Evolutionary conservation across 1,284 basidiomycete species (phyloP), one percentile per base, ranked within the genome.

Genomic region (Ustilago xerochloae): DNA sequence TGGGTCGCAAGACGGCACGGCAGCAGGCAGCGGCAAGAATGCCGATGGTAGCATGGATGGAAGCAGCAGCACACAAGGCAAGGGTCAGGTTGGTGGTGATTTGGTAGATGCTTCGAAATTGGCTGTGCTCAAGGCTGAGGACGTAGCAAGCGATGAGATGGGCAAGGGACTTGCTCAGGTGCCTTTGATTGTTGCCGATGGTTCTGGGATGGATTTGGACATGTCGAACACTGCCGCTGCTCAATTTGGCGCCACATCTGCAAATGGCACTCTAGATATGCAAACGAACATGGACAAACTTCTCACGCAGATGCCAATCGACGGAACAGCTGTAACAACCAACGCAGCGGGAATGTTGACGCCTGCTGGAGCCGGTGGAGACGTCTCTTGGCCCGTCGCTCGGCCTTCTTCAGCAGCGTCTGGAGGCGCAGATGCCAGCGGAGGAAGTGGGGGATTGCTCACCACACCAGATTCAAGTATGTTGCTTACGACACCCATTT

Each of bases 221-320:
- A 49, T 69, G 22, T 48, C 65, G 6, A 30, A 61, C n/a, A 48
- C 66, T 15, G 33, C 53, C 41, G 48, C 50, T 20, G n/a, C n/a
- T n/a, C n/a, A n/a, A n/a, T n/a, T n/a, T n/a, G n/a, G n/a, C n/a
- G n/a, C n/a, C n/a, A n/a, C n/a, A n/a, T n/a, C n/a, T n/a, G 32
- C 51, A 7, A 29, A 54, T 24, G 30, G 48, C 26, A 28, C 36
- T 24, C 32, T 68, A 1, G 66, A 69, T 16, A 20, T 53, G 10
- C 56, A 55, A 33, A 63, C 33, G 43, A 60, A 45, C 30, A 69
- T 69, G 66, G 66, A 69, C 4, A 69, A 69, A 61, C 57, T 69
- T 38, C 52, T 69, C 3, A 55, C 45, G 4, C 46, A 52, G 32
- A 58, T 69, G 56, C 66, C 61, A 4, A 46, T 69, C 2, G 38